Evolutionary conservation across 495 filamentous ascomycete species (phyloP).

Genomic region (Talaromyces thailandensis): DNA sequence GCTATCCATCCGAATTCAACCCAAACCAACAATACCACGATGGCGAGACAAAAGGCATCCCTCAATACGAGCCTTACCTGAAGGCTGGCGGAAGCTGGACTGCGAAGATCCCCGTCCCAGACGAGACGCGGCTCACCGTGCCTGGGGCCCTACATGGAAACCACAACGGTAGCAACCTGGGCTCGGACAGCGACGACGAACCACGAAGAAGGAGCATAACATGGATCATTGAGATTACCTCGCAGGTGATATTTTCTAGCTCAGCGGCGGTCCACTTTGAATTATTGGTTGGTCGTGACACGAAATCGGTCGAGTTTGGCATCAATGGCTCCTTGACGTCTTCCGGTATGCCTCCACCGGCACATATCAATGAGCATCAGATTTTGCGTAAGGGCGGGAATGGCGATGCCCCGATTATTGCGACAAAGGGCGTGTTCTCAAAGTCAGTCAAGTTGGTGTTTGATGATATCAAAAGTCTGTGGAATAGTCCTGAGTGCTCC

Average conservation of each 20-base stretch:
- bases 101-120: slow-evolving; percentile 66
- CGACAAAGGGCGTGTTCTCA: slow-evolving; percentile 69
- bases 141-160: background rate
- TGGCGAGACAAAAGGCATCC: slow-evolving; percentile 52
- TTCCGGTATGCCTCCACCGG: slow-evolving; percentile 45
- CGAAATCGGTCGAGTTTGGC: slow-evolving; percentile 64
- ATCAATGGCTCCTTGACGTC: slow-evolving; percentile 29
- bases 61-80: slow-evolving; percentile 90
- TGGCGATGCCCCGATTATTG: slow-evolving; percentile 38
- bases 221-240: slow-evolving; percentile 88
- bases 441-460: slow-evolving; percentile 65
- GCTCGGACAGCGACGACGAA: slow-evolving; percentile 18
- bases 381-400: slow-evolving; percentile 36
- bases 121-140: slow-evolving; percentile 51
- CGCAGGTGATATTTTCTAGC: slow-evolving; percentile 84
- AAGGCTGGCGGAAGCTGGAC: slow-evolving; percentile 87
- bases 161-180: slow-evolving; percentile 11
- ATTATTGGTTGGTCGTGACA: slow-evolving; percentile 74
- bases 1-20: slow-evolving; percentile 71
- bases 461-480: slow-evolving; percentile 81
- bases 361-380: slow-evolving; percentile 63
- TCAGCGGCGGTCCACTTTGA: slow-evolving; percentile 89
- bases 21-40: slow-evolving; percentile 64
- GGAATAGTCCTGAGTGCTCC: slow-evolving; percentile 82
- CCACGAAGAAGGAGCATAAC: slow-evolving; percentile 44